Conservation (phyloP, 2,329 filamentous ascomycete species). For the Leptosphaerulina australis region DNA sequence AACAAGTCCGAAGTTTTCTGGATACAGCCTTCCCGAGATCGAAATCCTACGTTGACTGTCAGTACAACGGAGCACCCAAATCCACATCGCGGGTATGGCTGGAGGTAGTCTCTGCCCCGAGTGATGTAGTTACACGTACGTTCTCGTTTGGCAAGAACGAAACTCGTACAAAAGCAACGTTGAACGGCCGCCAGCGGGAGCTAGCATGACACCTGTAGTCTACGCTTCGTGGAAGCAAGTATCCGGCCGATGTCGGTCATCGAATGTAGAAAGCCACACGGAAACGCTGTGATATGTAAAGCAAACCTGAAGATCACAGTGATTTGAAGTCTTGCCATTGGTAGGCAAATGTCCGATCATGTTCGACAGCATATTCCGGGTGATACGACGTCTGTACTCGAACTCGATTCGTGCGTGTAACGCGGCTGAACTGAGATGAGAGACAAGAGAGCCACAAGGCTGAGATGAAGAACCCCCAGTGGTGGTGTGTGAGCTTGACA, state of each 20-base stretch:
- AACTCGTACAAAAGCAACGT: conserved; percentile 14
- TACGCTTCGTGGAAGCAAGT: conserved; percentile 20
- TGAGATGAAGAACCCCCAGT: conserved; percentile 17
- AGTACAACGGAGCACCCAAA: conserved; percentile 10
- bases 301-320: not conserved
- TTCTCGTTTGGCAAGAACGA: not conserved
- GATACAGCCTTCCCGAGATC: not conserved
- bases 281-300: conserved; percentile 9
- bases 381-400: conserved; percentile 17
- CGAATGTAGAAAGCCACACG: conserved; percentile 17
- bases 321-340: conserved; percentile 4
- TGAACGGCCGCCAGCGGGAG: conserved; percentile 13
- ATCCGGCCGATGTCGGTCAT: conserved; percentile 36
- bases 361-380: conserved; percentile 19
- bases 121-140: conserved; percentile 11
- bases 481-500: conserved; percentile 3
- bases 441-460: conserved; percentile 21
- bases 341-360: conserved; percentile 14
- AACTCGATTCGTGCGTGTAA: conserved; percentile 23
- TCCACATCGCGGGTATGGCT: conserved; percentile 1
- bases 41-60: not conserved
- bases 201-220: conserved; percentile 29
- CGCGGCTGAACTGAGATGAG: conserved; percentile 5
- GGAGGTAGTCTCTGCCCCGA: conserved; percentile 1
- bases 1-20: not conserved